A percentile compares a stretch with the other conserved stretches of the same genome.
Evolutionary conservation across 2,329 filamentous ascomycete species (phyloP).

Genomic region (Apiospora arundinis): DNA sequence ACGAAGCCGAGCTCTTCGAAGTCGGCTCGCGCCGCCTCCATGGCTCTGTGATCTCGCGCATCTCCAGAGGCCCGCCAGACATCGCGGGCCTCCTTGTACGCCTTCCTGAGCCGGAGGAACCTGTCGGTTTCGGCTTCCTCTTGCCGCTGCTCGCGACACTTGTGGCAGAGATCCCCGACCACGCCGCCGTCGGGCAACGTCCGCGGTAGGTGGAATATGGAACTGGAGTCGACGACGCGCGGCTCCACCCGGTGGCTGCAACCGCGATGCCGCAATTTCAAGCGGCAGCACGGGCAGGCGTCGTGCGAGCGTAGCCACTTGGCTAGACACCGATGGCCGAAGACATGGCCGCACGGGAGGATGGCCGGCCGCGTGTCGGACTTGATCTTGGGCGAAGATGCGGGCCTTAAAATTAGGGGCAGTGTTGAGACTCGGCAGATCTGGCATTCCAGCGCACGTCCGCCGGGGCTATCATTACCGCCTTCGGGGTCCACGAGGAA

Average conservation of each 20-base stretch:
- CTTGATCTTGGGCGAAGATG: constrained; percentile 6
- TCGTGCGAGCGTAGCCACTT: constrained; percentile 18
- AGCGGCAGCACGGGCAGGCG: constrained; percentile 5
- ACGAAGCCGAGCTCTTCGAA: constrained; percentile 8
- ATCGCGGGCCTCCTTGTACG: background rate
- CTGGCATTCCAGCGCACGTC: constrained; percentile 10
- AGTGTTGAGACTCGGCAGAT: constrained; percentile 9
- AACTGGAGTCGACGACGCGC: constrained; percentile 10
- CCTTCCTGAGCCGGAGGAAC: background rate
- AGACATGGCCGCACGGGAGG: constrained; percentile 17
- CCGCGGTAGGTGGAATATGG: constrained; percentile 9
- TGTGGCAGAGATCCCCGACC: background rate
- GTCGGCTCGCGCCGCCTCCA: constrained; percentile 13
- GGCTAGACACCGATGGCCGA: constrained; percentile 18
- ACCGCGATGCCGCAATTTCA: background rate
- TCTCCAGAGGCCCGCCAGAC: background rate
- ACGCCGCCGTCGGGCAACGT: constrained; percentile 17
- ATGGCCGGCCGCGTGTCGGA: constrained; percentile 5
- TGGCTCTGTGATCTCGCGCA: background rate
- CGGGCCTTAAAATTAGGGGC: background rate
- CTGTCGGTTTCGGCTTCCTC: background rate
- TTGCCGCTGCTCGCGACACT: constrained; percentile 12
- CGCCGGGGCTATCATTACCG: background rate
- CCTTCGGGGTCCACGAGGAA: constrained; percentile 3
- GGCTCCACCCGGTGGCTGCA: constrained; percentile 15